phyloP scores from a whole-genome alignment of 257 asterid genomes.

The Handroanthus guayacan region DNA sequence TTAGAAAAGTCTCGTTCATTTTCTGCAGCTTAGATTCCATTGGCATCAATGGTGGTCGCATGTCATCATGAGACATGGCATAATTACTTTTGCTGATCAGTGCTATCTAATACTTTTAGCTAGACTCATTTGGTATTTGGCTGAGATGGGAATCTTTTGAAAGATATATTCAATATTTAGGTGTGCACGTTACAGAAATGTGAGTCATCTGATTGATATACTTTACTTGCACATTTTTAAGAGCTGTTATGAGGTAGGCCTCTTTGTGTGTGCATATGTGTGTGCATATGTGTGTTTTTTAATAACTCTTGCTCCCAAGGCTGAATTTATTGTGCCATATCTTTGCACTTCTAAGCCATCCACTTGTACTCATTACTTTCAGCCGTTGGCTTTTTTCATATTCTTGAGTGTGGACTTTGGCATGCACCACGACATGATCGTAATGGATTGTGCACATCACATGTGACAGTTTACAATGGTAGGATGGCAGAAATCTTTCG shows the following conservation, averaged over 20 bases:
- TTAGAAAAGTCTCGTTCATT: no score
- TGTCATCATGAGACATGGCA: neutral
- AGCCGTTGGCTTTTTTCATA: no score
- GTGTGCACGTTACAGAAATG: neutral
- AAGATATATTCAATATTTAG: neutral
- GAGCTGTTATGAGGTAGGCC: neutral
- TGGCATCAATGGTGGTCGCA: neutral
- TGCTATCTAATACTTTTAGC: neutral
- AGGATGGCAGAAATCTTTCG: no score
- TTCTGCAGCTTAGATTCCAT: neutral
- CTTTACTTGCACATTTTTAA: neutral
- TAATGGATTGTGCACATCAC: no score
- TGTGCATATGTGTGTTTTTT: neutral
- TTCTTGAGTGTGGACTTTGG: no score
- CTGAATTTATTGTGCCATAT: no score
- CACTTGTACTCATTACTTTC: no score
- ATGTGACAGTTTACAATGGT: no score
- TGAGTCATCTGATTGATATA: neutral
- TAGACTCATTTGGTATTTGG: neutral
- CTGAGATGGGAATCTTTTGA: neutral
- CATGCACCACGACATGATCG: no score
- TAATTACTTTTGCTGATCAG: neutral
- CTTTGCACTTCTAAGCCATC: no score
- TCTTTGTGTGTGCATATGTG: neutral
- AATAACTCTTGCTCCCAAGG: no score